Evolutionary conservation across 768 basidiomycete genomes (phyloP).

Genomic region (Tephrocybe sp.): DNA sequence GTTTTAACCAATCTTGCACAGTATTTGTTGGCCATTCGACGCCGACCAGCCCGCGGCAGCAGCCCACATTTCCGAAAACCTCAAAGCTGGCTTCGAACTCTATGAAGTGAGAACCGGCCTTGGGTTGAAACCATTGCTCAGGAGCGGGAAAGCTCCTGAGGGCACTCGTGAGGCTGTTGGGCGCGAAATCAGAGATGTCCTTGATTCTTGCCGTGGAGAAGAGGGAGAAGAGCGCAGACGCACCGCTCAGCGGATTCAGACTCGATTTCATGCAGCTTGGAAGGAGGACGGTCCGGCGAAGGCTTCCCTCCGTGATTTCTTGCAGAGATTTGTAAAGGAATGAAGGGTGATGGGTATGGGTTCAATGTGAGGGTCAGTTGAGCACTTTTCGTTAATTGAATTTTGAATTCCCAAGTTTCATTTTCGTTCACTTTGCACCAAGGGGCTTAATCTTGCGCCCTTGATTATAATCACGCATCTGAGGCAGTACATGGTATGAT

Average conservation of each 20-base stretch:
- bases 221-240: constrained; percentile 10
- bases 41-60: constrained; percentile 20
- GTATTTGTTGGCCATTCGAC: constrained; percentile 22
- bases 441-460: too few relatives aligned
- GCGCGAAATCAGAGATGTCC: constrained; percentile 9
- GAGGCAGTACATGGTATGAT: too few relatives aligned
- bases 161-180: constrained; percentile 17
- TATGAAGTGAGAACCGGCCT: constrained; percentile 18
- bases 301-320: not conserved
- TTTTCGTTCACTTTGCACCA: too few relatives aligned
- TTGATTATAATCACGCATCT: too few relatives aligned
- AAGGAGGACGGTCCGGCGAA: constrained; percentile 9
- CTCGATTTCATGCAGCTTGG: constrained; percentile 9
- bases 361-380: too few relatives aligned
- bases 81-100: constrained; percentile 19
- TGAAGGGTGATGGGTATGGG: not conserved
- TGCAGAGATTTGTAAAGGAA: not conserved
- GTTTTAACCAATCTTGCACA: not conserved
- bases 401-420: too few relatives aligned
- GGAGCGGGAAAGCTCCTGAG: constrained; percentile 5
- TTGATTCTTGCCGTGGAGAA: constrained; percentile 10
- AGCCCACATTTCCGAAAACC: constrained; percentile 11
- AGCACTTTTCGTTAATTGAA: too few relatives aligned
- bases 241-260: constrained; percentile 10
- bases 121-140: constrained; percentile 13